Evolutionary conservation across 2,329 filamentous ascomycete species (phyloP).

Genomic region (Venturia nashicola): DNA sequence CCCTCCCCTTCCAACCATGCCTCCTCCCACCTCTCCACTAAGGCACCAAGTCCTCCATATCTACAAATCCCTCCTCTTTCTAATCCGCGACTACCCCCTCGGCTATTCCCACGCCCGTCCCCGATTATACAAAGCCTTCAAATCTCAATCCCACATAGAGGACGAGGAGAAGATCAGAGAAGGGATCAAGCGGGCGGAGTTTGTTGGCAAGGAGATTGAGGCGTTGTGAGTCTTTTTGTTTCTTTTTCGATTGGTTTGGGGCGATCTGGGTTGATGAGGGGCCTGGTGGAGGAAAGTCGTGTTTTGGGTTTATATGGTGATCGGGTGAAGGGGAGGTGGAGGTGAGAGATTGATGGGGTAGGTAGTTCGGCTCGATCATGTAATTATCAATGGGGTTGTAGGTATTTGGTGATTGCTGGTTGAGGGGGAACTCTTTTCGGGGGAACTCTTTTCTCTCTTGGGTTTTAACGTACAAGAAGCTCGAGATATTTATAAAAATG

Average conservation of each 20-base stretch:
- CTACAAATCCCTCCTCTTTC: constrained; percentile 82
- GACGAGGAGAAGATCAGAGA: constrained; percentile 65
- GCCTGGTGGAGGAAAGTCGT: too few species aligned
- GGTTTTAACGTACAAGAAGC: too few species aligned
- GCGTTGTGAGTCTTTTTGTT: constrained; percentile 58
- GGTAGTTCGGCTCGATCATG: too few species aligned
- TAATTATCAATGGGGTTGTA: too few species aligned
- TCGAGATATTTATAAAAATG: not conserved
- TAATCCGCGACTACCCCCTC: constrained; percentile 77
- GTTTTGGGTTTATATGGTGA: too few species aligned
- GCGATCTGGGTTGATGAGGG: too few species aligned
- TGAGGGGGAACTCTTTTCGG: too few species aligned
- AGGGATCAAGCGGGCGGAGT: constrained; percentile 68
- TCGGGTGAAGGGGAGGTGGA: too few species aligned
- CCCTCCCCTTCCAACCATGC: not conserved
- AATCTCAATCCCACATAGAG: constrained; percentile 54
- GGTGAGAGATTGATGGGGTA: too few species aligned
- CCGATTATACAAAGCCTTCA: constrained; percentile 75
- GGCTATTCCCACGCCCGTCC: constrained; percentile 74
- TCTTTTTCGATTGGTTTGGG: not conserved
- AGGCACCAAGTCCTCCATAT: constrained; percentile 69
- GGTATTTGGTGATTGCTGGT: too few species aligned
- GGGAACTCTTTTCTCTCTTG: too few species aligned
- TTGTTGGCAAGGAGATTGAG: constrained; percentile 92
- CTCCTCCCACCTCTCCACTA: constrained; percentile 40